Conservation (phyloP, 176 grass and related monocot genomes). For the Paspalum vaginatum region DNA sequence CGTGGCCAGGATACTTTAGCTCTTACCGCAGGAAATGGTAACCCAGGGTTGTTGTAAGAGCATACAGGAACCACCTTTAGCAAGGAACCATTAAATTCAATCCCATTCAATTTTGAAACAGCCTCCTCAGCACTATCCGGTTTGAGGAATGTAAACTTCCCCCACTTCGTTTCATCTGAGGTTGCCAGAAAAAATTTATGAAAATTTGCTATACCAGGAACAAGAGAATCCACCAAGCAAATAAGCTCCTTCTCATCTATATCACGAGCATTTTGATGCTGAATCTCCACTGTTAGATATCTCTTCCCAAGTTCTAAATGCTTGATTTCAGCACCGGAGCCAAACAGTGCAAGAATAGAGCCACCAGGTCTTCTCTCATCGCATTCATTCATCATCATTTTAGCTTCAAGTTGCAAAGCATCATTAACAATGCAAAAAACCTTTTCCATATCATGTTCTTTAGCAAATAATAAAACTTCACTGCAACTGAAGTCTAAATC, state of each 20-base stretch:
- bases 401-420: constrained; percentile 67
- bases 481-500: constrained; percentile 68
- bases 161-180: constrained; percentile 72
- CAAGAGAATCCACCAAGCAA: constrained; percentile 61
- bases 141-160: constrained; percentile 76
- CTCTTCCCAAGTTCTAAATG: constrained; percentile 90
- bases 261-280: constrained; percentile 65
- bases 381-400: constrained; percentile 75
- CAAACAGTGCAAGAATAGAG: constrained; percentile 67
- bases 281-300: constrained; percentile 75
- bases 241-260: constrained; percentile 84
- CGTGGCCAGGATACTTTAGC: constrained; percentile 79
- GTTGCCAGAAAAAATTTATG: constrained; percentile 51
- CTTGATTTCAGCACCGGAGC: constrained; percentile 95
- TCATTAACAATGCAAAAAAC: constrained; percentile 50
- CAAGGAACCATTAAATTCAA: constrained; percentile 71
- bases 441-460: constrained; percentile 60
- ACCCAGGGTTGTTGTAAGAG: constrained; percentile 44
- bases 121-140: constrained; percentile 75
- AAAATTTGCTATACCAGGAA: constrained; percentile 59
- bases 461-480: constrained; percentile 74
- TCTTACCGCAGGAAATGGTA: constrained; percentile 79
- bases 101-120: constrained; percentile 63
- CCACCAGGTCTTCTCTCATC: constrained; percentile 60
- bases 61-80: constrained; percentile 64